phyloP scores from a whole-genome alignment of 78 protist genomes.

The Anaeramoeba ignava region DNA sequence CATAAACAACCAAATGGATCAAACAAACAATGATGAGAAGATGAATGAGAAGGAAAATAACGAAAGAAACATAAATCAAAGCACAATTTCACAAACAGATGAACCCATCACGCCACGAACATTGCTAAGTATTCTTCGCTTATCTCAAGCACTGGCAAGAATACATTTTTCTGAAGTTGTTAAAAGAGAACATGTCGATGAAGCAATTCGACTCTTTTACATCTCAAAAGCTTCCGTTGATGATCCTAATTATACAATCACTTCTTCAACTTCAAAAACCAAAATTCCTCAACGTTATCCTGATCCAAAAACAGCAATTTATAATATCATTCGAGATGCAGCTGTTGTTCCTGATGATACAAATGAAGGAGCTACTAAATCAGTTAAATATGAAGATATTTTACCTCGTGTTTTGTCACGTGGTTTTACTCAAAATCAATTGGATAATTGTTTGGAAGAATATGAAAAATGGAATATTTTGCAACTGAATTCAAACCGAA shows the following conservation, averaged over 20 bases:
- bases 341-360: background rate
- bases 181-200: conserved; percentile 51
- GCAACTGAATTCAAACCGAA: background rate
- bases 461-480: conserved; percentile 4
- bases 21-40: background rate
- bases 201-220: conserved; percentile 69
- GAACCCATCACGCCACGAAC: conserved; percentile 81
- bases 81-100: conserved; percentile 14
- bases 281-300: background rate
- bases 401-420: background rate
- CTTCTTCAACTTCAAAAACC: background rate
- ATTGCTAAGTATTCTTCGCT: conserved; percentile 80
- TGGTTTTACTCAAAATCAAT: background rate
- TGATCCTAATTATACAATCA: too few species aligned
- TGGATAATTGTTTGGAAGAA: background rate
- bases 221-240: conserved; percentile 35
- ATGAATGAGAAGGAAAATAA: too few species aligned
- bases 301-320: background rate
- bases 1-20: background rate
- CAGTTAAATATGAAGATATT: background rate
- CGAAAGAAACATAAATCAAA: too few species aligned
- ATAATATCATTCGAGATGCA: background rate
- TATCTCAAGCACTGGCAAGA: conserved; percentile 79
- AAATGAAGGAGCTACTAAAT: background rate
- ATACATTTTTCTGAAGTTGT: conserved; percentile 38